phyloP scores from a whole-genome alignment of 2,329 filamentous ascomycete genomes.

The Colletotrichum siamense region DNA sequence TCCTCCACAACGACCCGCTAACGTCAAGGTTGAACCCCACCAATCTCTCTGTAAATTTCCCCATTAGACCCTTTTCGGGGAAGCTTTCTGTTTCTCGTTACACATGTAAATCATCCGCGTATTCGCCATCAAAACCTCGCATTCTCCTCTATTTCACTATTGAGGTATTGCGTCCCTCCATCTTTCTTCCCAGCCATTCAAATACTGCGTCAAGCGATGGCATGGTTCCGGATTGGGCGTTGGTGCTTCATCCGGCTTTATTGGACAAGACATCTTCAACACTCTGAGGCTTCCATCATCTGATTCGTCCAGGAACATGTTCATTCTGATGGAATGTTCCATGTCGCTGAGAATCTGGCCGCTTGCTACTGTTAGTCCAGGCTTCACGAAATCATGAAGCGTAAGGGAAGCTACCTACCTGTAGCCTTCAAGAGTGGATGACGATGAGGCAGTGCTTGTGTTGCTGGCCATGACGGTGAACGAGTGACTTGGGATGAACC shows the following conservation, averaged over 20 bases:
- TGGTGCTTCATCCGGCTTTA: background rate
- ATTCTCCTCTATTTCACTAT: background rate
- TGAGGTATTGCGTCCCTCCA: background rate
- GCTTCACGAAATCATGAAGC: accelerated
- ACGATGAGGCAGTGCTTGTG: background rate
- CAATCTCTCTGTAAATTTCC: background rate
- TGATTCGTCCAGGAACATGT: background rate
- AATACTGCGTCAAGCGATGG: background rate
- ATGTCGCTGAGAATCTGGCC: accelerated
- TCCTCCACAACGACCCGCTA: slow-evolving; percentile 1
- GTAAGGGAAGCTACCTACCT: background rate
- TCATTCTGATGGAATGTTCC: background rate
- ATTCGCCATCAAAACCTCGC: background rate
- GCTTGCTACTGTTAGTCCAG: background rate
- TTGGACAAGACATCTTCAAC: background rate
- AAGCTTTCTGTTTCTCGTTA: background rate
- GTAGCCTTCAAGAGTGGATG: background rate
- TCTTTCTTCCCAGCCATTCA: background rate
- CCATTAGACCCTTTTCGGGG: background rate
- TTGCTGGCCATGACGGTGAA: background rate
- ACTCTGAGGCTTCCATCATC: background rate
- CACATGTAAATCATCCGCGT: background rate
- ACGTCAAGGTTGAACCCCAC: background rate
- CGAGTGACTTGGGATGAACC: background rate
- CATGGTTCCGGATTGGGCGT: background rate